phyloP scores from a whole-genome alignment of 257 asterid genomes.

The Jaltomata sinuosa region DNA sequence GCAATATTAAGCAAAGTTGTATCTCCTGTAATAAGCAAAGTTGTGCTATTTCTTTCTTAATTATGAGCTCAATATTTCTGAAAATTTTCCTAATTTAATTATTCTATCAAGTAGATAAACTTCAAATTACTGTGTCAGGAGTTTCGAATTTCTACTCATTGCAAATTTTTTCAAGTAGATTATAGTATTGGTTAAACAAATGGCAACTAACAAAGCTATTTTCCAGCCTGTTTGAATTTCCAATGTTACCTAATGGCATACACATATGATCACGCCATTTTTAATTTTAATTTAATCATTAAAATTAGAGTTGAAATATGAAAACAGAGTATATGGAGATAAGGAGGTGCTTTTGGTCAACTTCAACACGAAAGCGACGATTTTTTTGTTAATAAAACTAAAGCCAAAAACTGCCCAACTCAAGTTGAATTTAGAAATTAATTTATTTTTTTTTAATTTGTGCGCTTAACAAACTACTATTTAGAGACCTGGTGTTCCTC shows the following conservation, averaged over 20 bases:
- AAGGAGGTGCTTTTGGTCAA: background rate
- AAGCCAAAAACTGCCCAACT: constrained; percentile 1
- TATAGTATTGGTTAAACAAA: constrained; percentile 52
- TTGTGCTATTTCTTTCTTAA: too few relatives aligned
- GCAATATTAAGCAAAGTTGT: too few relatives aligned
- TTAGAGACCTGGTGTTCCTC: constrained; percentile 29
- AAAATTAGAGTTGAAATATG: background rate
- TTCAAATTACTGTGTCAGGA: background rate
- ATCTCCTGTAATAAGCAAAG: too few relatives aligned
- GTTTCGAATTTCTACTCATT: background rate
- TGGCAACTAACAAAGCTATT: constrained; percentile 43
- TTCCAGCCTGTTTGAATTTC: constrained; percentile 4
- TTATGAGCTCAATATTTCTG: too few relatives aligned
- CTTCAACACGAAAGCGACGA: background rate
- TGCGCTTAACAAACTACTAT: constrained; percentile 27
- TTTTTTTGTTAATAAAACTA: background rate
- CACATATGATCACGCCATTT: background rate
- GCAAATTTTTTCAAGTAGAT: constrained; percentile 17
- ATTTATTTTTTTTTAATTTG: background rate
- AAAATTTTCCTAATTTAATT: too few relatives aligned
- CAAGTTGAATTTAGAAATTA: background rate
- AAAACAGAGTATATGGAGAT: background rate
- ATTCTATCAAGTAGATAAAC: background rate
- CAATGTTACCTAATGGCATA: background rate
- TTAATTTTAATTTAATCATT: background rate